Base-by-base conservation (phyloP, 2,329 filamentous ascomycete species). In the Talaromyces sp. region DNA sequence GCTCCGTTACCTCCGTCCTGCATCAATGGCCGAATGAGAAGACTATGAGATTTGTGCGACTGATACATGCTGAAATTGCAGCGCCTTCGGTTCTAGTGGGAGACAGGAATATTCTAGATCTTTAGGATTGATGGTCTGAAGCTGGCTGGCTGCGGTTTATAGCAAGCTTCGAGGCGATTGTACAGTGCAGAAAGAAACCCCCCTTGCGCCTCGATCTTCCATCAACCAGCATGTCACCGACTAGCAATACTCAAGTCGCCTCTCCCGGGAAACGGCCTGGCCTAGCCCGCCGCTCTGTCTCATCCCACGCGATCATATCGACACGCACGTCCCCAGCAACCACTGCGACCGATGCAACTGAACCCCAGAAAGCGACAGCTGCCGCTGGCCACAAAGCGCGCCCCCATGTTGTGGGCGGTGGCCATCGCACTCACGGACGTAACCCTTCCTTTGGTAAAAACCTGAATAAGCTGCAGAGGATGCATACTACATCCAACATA, bases 381-480 rank as follows among this genome's bases (percentile, higher is more conserved):
- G 61, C 70, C 47, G 66, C 71, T 31, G 76, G 77, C 39, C 75
- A 78, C 68, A 66, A 66, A 52, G 43, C 64, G 49, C 77, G 79
- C 50, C 71, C 79, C 41, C 80, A 82, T 73, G 72, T 80, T 41
- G 80, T 81, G 50, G 79, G 72, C 54, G 73, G 74, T 52, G 73
- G 72, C 47, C 74, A 78, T 71, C 78, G 77, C 60, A 71, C 72
- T 59, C 79, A 81, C 67, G 72, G 72, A 57, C 76, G 79, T 63
- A 81, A 80, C 67, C 74, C 75, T 10, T 82, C 80, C 9, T 74
- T 77, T 64, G 75, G 76, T 37, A 81, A 81, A 70, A 79, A 79
- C 61, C 70, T 81, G 57, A 78, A 77, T 69, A 82, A 81, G 68
- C 67, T 80, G 41, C 77, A 79, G 61, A 74, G 75, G 57, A 69